These are phyloP conservation scores for Neurospora sp. DNA, from an alignment of 495 filamentous ascomycete species.

Conservation along the genomic window DNA sequence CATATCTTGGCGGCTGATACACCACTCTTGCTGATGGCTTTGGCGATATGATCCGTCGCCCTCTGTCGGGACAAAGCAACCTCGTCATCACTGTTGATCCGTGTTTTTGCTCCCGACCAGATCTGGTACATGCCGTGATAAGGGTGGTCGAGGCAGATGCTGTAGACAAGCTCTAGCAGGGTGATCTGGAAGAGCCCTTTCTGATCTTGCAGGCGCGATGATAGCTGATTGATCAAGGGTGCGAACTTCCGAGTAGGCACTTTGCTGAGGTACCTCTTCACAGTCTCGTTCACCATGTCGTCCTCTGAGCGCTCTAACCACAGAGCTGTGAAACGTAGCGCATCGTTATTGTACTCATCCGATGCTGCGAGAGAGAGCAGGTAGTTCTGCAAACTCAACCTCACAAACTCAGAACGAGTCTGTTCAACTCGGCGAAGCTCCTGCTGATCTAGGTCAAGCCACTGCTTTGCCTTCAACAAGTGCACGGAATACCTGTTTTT, in stretches of 20 bases:
- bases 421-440: constrained; percentile 71
- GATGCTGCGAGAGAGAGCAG: constrained; percentile 73
- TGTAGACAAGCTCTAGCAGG: constrained; percentile 58
- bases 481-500: constrained; percentile 28
- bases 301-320: constrained; percentile 80
- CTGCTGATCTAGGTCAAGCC: constrained; percentile 79
- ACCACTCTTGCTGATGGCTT: constrained; percentile 37
- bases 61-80: constrained; percentile 58
- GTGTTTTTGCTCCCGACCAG: constrained; percentile 64
- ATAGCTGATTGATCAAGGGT: constrained; percentile 87
- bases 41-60: constrained; percentile 59
- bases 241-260: constrained; percentile 91
- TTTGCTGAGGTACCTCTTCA: constrained; percentile 52
- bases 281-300: constrained; percentile 64
- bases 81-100: constrained; percentile 56
- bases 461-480: constrained; percentile 61
- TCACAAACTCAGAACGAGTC: constrained; percentile 69
- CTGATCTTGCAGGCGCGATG: constrained; percentile 72
- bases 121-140: constrained; percentile 96
- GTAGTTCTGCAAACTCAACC: constrained; percentile 89
- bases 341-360: constrained; percentile 80
- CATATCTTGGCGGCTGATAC: constrained; percentile 43
- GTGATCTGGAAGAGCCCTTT: constrained; percentile 60
- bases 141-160: constrained; percentile 84
- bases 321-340: constrained; percentile 85